Percentiles rank a stretch among this genome's conserved stretches.
phyloP scores from a whole-genome alignment of 148 eudicot genomes.

The Polygonum aviculare region DNA sequence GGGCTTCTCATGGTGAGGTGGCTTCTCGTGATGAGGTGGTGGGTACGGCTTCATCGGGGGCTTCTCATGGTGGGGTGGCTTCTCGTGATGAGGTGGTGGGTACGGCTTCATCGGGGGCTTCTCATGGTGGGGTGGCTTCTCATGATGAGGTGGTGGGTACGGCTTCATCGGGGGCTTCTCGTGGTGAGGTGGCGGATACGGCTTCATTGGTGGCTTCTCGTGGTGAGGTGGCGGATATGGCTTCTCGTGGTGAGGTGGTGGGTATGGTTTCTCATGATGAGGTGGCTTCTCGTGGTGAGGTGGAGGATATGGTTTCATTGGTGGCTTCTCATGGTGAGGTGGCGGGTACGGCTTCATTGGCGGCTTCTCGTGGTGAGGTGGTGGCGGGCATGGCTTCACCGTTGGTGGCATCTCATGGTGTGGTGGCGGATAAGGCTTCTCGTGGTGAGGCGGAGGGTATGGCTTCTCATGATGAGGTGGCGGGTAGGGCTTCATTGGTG shows the following conservation, averaged over 20 bases:
- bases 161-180: too few species aligned
- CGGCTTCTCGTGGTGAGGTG: background rate
- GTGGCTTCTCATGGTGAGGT: background rate
- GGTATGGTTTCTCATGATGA: background rate
- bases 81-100: background rate
- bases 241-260: background rate
- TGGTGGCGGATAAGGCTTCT: background rate
- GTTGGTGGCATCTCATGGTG: background rate
- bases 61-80: background rate
- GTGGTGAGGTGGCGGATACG: background rate
- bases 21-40: background rate
- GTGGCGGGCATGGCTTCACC: background rate
- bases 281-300: background rate
- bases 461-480: background rate
- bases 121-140: background rate
- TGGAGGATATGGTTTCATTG: background rate
- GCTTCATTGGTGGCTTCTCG: background rate
- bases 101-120: background rate
- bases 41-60: background rate
- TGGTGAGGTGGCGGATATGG: background rate
- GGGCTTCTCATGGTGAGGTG: background rate
- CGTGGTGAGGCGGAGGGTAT: background rate
- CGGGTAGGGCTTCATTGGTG: background rate
- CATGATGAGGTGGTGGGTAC: background rate
- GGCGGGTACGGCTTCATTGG: background rate